Conservation (phyloP, 768 basidiomycete genomes). For the Pleurotus djamor region DNA sequence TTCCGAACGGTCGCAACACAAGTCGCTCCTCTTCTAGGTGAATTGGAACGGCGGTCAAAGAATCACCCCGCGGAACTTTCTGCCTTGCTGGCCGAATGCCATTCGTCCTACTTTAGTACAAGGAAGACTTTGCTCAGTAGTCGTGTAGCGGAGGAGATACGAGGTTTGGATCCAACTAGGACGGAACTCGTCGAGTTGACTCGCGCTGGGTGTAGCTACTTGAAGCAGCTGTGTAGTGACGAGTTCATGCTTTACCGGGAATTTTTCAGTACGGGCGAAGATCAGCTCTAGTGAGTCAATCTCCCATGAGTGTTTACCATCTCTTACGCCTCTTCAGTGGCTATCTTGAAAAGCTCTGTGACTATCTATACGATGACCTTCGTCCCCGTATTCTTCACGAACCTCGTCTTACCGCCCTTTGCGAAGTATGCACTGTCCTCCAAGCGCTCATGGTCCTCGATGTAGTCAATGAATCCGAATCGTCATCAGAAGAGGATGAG, state of each 20-base stretch:
- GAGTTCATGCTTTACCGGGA: slow-evolving; percentile 85
- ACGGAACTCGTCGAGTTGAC: slow-evolving; percentile 92
- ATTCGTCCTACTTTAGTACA: slow-evolving; percentile 75
- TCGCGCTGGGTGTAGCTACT: slow-evolving; percentile 85
- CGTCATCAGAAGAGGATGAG: slow-evolving; percentile 18
- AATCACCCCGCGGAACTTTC: slow-evolving; percentile 84
- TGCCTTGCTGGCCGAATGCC: slow-evolving; percentile 83
- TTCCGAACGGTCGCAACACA: slow-evolving; percentile 73
- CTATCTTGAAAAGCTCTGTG: slow-evolving; percentile 90
- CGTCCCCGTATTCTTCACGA: slow-evolving; percentile 96
- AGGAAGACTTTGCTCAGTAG: slow-evolving; percentile 72
- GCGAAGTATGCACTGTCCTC: slow-evolving; percentile 94
- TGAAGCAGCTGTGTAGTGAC: slow-evolving; percentile 88
- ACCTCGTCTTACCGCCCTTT: slow-evolving; percentile 80
- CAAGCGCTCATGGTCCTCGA: slow-evolving; percentile 97
- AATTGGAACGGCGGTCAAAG: slow-evolving; percentile 78
- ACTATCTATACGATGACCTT: slow-evolving; percentile 93
- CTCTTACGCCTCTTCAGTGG: slow-evolving; percentile 41
- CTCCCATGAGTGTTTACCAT: neutral
- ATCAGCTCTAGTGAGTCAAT: slow-evolving; percentile 42
- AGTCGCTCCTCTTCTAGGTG: slow-evolving; percentile 75
- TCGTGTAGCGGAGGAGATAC: slow-evolving; percentile 79
- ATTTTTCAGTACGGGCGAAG: slow-evolving; percentile 88
- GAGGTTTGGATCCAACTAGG: slow-evolving; percentile 71
- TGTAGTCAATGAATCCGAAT: slow-evolving; percentile 32